Evolutionary conservation across 768 basidiomycete genomes (phyloP).

Genomic region (Termitomyces sp.): DNA sequence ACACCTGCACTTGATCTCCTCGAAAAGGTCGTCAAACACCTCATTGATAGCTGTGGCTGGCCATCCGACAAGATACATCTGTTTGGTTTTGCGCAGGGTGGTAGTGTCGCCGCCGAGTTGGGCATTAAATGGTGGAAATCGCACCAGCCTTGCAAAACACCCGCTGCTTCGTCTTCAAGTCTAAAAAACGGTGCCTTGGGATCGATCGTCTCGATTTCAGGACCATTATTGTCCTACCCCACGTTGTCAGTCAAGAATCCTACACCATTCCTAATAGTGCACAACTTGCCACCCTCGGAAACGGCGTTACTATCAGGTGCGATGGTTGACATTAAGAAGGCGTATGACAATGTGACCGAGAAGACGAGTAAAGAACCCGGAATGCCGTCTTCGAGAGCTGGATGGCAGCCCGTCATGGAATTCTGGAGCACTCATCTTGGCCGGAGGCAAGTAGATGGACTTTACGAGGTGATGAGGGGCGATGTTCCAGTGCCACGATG

Average conservation of each 20-base stretch:
- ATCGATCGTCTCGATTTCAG: slow-evolving; percentile 66
- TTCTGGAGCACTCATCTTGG: slow-evolving; percentile 78
- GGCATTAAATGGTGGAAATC: slow-evolving; percentile 54
- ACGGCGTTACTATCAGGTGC: slow-evolving; percentile 40
- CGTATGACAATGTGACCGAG: slow-evolving; percentile 48
- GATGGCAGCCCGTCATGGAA: slow-evolving; percentile 83
- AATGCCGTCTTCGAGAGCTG: slow-evolving; percentile 74
- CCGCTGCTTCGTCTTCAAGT: slow-evolving; percentile 10
- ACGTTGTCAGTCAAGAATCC: slow-evolving; percentile 48
- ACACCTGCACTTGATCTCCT: slow-evolving; percentile 61
- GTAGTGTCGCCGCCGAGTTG: slow-evolving; percentile 70
- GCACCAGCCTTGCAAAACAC: slow-evolving; percentile 18
- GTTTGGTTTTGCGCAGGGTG: slow-evolving; percentile 89
- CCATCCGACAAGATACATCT: slow-evolving; percentile 67
- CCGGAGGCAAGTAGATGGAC: slow-evolving; percentile 52
- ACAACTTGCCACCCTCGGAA: slow-evolving; percentile 48
- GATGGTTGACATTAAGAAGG: slow-evolving; percentile 56
- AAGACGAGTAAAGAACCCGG: slow-evolving; percentile 45
- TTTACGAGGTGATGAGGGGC: slow-evolving; percentile 68
- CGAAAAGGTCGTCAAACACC: slow-evolving; percentile 46
- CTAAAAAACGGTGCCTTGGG: slow-evolving; percentile 39
- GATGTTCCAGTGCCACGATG: neutral
- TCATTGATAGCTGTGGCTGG: slow-evolving; percentile 65
- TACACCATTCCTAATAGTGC: slow-evolving; percentile 61
- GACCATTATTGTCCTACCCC: slow-evolving; percentile 77